Base-by-base conservation (phyloP, 139 green algal genomes). In the Cymbomonas tetramitiformis region DNA sequence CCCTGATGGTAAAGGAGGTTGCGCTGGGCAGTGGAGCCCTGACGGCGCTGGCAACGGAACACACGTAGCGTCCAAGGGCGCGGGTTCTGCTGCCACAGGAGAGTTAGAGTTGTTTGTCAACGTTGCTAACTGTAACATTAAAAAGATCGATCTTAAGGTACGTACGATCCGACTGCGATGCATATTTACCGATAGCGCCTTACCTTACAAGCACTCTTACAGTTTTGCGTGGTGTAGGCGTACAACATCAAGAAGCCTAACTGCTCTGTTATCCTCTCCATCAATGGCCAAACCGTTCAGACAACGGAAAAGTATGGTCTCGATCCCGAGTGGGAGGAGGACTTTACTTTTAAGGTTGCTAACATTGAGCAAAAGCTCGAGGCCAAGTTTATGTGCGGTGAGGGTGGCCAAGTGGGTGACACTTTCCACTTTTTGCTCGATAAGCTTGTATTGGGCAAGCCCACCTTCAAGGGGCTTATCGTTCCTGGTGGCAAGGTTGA, bases 101-200 rank as follows among this genome's bases (percentile, higher is more conserved):
- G n/a, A n/a, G n/a, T n/a, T n/a, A n/a, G 7, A 51, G 25, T 26
- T 60, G 15, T 30, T 30, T 8, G 28, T 62, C n/a, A 39, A 62
- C 21, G 43, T 56, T 32, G 40, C 24, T 23, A 30, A 7, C 33
- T 77, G 29, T 29, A 70, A 41, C 64, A 61, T 78, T 25, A 78
- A 78, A 62, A 78, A 78, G 65, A 40, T 78, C 30, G 70, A 78
- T 53, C 41, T 71, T 12, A 78, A 78, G 65, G 65, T 71, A n/a
- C n/a, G n/a, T n/a, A n/a, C n/a, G n/a, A 3, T 19, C 50, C 28
- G 6, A 50, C 41, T 24, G 6, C 41, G 23, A 31, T 8, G 8
- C 6, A 8, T 24, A 5, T 24, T 23, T 8, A 50, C 8, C 6
- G 23, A 50, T 8, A 7, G 6, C 6, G 6, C 41, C 28, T 50